Conservation (phyloP, 345 rosid species). For the Nasturtium officinale region DNA sequence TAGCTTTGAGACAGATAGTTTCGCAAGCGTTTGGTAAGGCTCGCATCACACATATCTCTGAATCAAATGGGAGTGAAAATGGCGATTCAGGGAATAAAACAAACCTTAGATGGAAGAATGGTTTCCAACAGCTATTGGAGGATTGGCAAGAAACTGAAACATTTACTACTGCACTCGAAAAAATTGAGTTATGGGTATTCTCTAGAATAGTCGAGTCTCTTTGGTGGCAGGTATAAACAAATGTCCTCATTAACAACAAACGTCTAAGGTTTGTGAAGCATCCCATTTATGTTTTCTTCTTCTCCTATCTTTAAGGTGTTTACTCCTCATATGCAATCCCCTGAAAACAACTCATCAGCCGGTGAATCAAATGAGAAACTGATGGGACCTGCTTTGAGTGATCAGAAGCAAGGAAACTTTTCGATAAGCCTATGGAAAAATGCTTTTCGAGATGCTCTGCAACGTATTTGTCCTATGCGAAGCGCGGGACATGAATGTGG, state of each 20-base stretch:
- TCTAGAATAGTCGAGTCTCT: constrained; percentile 89
- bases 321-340: constrained; percentile 92
- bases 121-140: constrained; percentile 52
- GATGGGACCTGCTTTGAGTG: constrained; percentile 74
- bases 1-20: constrained; percentile 78
- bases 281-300: constrained; percentile 22
- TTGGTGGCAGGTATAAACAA: constrained; percentile 90
- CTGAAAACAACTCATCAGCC: constrained; percentile 48
- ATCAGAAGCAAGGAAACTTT: constrained; percentile 78
- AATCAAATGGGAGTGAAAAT: constrained; percentile 46
- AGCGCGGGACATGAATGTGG: constrained; percentile 92
- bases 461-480: constrained; percentile 85
- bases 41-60: constrained; percentile 47
- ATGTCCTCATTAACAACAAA: neutral
- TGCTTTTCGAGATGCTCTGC: constrained; percentile 80
- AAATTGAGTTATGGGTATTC: constrained; percentile 89
- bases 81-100: constrained; percentile 30
- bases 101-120: constrained; percentile 45
- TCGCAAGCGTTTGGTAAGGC: constrained; percentile 77
- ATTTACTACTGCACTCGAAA: constrained; percentile 70
- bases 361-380: constrained; percentile 52
- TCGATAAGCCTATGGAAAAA: constrained; percentile 75
- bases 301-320: constrained; percentile 58
- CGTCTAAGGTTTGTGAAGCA: constrained; percentile 9
- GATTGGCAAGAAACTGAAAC: constrained; percentile 98